Evolutionary conservation across 73 alveolate species (phyloP).

Genomic region (Loxodes magnus): DNA sequence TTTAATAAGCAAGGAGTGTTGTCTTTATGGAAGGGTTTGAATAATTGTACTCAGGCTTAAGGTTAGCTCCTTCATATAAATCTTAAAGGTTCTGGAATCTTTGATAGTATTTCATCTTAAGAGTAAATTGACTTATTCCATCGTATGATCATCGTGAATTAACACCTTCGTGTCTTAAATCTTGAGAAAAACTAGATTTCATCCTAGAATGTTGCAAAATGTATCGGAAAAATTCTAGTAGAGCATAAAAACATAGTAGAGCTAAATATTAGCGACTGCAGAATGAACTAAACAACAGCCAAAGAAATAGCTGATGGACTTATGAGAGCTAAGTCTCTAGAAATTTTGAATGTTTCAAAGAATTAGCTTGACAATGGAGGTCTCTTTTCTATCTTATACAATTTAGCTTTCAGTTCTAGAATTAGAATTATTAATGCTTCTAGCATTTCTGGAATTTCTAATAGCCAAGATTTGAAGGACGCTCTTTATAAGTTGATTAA

Average conservation of each 20-base stretch:
- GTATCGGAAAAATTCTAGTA: slow-evolving; percentile 57
- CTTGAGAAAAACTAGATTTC: too few species aligned
- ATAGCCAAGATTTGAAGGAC: slow-evolving; percentile 69
- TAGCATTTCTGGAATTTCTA: slow-evolving; percentile 62
- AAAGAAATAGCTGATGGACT: slow-evolving; percentile 95
- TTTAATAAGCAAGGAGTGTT: too few species aligned
- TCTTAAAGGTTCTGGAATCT: too few species aligned
- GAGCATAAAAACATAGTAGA: slow-evolving; percentile 62
- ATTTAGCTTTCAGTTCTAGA: slow-evolving; percentile 69
- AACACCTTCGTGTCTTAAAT: too few species aligned
- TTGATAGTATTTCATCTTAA: not conserved
- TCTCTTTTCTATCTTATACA: slow-evolving; percentile 68
- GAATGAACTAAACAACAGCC: slow-evolving; percentile 33
- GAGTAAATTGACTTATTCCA: not conserved
- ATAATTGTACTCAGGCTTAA: too few species aligned
- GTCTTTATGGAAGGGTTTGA: too few species aligned
- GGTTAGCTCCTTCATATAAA: too few species aligned
- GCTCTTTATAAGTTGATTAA: slow-evolving; percentile 19
- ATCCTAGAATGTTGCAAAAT: slow-evolving; percentile 10
- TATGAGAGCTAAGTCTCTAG: slow-evolving; percentile 90
- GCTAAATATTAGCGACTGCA: slow-evolving; percentile 46
- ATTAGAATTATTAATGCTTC: slow-evolving; percentile 29
- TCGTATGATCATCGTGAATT: slow-evolving; percentile 3
- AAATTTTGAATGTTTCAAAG: slow-evolving; percentile 34
- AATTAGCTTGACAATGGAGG: slow-evolving; percentile 57